Percentiles rank a stretch among this genome's conserved stretches.
Conservation (phyloP, 495 filamentous ascomycete genomes). For the Letharia columbiana region DNA sequence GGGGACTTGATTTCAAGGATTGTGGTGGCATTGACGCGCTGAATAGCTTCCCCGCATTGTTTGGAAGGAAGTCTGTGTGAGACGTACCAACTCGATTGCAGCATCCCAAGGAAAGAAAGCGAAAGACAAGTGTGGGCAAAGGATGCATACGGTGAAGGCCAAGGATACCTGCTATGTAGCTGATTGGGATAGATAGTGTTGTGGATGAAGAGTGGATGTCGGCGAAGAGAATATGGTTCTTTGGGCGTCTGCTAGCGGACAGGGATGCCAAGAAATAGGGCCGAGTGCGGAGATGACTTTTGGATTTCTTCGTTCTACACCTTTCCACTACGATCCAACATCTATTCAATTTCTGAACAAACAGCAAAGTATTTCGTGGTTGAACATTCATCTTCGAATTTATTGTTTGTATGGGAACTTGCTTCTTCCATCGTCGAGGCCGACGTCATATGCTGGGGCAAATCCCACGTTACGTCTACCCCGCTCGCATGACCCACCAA, state of each 20-base stretch:
- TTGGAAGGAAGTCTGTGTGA: neutral
- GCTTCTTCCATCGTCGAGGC: neutral
- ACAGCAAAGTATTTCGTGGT: too few relatives aligned
- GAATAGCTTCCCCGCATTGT: conserved; percentile 14
- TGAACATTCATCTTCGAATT: neutral
- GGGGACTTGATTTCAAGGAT: neutral
- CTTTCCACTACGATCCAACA: too few relatives aligned
- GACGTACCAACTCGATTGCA: conserved; percentile 8
- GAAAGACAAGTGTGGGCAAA: neutral
- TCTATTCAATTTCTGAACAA: too few relatives aligned
- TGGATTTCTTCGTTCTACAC: too few relatives aligned
- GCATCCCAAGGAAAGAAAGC: neutral
- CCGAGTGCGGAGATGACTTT: neutral
- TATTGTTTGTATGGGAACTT: neutral
- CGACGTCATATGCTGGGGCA: neutral
- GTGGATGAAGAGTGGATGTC: neutral
- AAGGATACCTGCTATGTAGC: neutral
- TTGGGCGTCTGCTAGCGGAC: conserved; percentile 8
- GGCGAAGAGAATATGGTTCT: too few relatives aligned
- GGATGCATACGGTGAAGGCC: neutral
- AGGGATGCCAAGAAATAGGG: conserved; percentile 8
- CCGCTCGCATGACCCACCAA: neutral
- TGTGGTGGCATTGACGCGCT: neutral
- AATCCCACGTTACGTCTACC: neutral
- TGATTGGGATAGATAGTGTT: neutral